Percentiles rank a stretch among this genome's conserved stretches.
These are phyloP conservation scores for Acrocalymma vagum DNA, from an alignment of 2,329 filamentous ascomycete genomes.

Conservation along the genomic window DNA sequence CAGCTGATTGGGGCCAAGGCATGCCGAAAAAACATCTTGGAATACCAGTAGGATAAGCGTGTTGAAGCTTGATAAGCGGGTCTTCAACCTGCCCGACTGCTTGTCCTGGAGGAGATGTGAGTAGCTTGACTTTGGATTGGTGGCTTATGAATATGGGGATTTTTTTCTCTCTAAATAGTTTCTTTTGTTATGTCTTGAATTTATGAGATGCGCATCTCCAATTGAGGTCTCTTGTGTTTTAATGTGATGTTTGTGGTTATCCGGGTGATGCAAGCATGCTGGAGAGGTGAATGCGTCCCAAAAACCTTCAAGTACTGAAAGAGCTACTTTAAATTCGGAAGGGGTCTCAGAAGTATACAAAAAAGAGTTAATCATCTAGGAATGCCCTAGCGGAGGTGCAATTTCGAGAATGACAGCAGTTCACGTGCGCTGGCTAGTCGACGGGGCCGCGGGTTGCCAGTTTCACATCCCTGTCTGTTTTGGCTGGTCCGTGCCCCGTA, in stretches of 20 bases:
- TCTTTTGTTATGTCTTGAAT: slow-evolving; percentile 8
- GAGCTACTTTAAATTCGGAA: no score
- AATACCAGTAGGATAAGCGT: slow-evolving; percentile 16
- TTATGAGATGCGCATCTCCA: slow-evolving; percentile 19
- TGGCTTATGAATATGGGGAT: slow-evolving; percentile 1
- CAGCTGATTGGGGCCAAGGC: slow-evolving; percentile 14
- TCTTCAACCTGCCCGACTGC: slow-evolving; percentile 2
- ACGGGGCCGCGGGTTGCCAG: slow-evolving; percentile 30
- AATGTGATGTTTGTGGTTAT: slow-evolving; percentile 4
- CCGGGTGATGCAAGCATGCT: neutral
- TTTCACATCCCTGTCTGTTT: slow-evolving; percentile 38
- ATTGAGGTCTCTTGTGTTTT: neutral
- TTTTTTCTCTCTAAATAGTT: slow-evolving; percentile 11
- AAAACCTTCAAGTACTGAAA: no score
- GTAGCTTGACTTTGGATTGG: neutral
- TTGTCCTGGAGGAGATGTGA: slow-evolving; percentile 16
- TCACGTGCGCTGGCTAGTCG: slow-evolving; percentile 25
- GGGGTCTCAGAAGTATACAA: neutral
- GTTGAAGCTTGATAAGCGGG: slow-evolving; percentile 10
- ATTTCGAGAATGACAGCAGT: neutral
- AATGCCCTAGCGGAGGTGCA: no score
- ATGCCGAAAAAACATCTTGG: neutral
- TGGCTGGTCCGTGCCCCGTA: slow-evolving; percentile 25
- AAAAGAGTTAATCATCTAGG: neutral
- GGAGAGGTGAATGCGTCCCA: slow-evolving; percentile 1